Evolutionary conservation across 805 yeast genomes (phyloP), one percentile per base, ranked within the genome.

Genomic region (Isabelozyma heimii): DNA sequence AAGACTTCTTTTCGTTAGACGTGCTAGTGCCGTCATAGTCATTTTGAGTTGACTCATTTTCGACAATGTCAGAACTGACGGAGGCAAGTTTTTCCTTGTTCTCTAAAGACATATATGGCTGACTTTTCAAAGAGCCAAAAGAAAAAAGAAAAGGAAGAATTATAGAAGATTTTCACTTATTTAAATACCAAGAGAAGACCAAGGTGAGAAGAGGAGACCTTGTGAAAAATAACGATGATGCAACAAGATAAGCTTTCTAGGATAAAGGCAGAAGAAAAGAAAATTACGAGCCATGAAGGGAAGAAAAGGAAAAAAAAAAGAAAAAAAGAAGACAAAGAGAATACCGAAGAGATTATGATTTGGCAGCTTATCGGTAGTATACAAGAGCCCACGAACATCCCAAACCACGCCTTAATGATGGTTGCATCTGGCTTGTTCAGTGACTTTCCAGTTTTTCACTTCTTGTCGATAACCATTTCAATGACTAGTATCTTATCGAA

Each of bases 1-100:
- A 35, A 27, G 46, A 15, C 37, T 46, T 26, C 15, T 35, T 24
- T 49, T 56, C 24, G 38, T 14, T 35, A 5, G 24, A 17, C 12
- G 24, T 5, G 20, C 3, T 17, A 5, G 35, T 10, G n/a, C n/a
- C 35, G 8, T 30, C 35, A 13, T 10, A 30, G 35, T 30, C 35
- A 30, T 30, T 30, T 30, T 30, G 35, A 30, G n/a, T 13, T 30
- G 35, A 39, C 26, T 8, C 9, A 16, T 39, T 24, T 12, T 39
- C 42, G 13, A 17, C 9, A 8, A 15, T 17, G n/a, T 39, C 24
- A 39, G 26, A 3, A 10, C n/a, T 39, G 15, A 37, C 20, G 9
- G 26, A 39, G 13, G 26, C n/a, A 14, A 20, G 12, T n/a, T 37
- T 16, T 2, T 37, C 20, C 14, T 37, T 37, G 14, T 30, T 30